Evolutionary conservation across 805 yeast genomes (phyloP), one percentile per base, ranked within the genome.

Genomic region (Sungouiella blattae): DNA sequence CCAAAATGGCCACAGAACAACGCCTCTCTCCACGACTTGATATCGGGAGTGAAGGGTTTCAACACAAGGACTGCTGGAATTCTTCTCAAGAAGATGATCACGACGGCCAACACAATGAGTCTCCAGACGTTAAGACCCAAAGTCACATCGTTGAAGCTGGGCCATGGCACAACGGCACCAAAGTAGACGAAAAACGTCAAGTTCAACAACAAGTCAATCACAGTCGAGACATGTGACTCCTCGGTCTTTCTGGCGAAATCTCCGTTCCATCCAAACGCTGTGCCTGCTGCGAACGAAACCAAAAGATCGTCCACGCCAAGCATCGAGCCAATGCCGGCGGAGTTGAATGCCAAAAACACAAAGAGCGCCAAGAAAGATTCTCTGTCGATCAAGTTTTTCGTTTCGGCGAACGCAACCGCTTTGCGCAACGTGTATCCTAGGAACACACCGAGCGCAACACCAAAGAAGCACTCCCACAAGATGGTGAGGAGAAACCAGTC

Each of bases 1-100:
- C 97, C 97, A 59, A 89, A 88, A 62, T 88, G 96, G 14, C 96
- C 96, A 57, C 94, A 87, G 58, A 89, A 89, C 3, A 88, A 56
- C 0, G 96, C 96, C 58, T 88, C 97, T 57, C 95, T 77, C 95
- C 96, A 88, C 8, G 87, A 75, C 50, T 87, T 80, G 26, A 88
- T 76, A 55, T 88, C 96, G 0, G 96, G 96, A 1, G 87, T 82
- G 16, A 87, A 55, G 0, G 91, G 88, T 51, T 84, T 84, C 32
- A 85, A 62, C 0, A 77, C 71, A 32, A 88, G 51, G 28, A 88
- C 85, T 1, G 87, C 89, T 0, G 97, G 97, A 7, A 88, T 67
- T 46, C 97, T 72, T 48, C 96, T 73, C 43, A 88, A 69, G 35
- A 86, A 73, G 11, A 88, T 69, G 21, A 88, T 73, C 11, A 85